phyloP scores from a whole-genome alignment of 345 rosid genomes.

The Eucalyptus curtisii region DNA sequence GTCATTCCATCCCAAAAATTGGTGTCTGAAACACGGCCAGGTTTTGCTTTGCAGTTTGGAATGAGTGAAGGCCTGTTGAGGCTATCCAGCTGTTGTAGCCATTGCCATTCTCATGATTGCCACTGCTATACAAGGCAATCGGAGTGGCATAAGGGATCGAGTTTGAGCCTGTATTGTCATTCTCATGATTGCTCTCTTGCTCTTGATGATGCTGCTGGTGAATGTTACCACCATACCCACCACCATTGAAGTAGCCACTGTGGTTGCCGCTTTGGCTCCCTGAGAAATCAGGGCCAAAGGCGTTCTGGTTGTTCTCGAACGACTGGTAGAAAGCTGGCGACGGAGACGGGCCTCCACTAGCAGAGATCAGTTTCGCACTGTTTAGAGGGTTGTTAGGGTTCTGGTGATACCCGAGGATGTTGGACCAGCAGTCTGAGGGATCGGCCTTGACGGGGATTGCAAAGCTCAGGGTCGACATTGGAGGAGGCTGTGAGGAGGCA shows the following conservation, averaged over 20 bases:
- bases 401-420: constrained; percentile 29
- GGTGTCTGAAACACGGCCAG: constrained; percentile 74
- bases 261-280: constrained; percentile 1
- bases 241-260: constrained; percentile 12
- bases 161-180: neutral
- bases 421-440: constrained; percentile 56
- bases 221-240: neutral
- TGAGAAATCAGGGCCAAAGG: constrained; percentile 16
- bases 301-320: neutral
- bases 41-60: constrained; percentile 52
- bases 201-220: constrained; percentile 4
- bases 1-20: constrained; percentile 85
- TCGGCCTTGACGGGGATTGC: constrained; percentile 60
- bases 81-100: constrained; percentile 48
- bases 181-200: constrained; percentile 7
- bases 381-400: neutral
- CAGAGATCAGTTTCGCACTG: neutral
- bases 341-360: neutral
- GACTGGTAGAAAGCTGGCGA: neutral
- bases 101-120: constrained; percentile 5
- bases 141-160: constrained; percentile 34
- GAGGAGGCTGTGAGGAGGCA: constrained; percentile 6
- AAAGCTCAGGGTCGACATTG: constrained; percentile 21
- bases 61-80: constrained; percentile 33
- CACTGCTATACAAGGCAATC: constrained; percentile 3